Evolutionary conservation across 2,329 filamentous ascomycete genomes (phyloP).

Genomic region (Knufia fluminis): DNA sequence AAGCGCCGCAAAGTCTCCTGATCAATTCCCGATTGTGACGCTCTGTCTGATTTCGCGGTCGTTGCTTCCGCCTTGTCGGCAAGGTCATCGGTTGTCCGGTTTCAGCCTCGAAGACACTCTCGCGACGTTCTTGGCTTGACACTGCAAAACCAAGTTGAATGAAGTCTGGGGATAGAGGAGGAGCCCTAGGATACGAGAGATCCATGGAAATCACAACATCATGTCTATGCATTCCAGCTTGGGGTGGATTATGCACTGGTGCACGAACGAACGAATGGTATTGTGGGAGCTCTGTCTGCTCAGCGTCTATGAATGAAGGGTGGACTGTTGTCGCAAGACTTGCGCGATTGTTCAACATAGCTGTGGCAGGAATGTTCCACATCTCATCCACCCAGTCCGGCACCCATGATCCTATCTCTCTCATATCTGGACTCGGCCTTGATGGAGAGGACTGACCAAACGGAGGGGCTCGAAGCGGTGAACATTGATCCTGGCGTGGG

Average conservation of each 20-base stretch:
- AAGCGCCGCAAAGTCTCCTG: neutral
- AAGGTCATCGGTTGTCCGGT: neutral
- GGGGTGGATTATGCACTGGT: too few relatives aligned
- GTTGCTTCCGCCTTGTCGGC: neutral
- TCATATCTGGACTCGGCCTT: neutral
- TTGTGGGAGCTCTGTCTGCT: too few relatives aligned
- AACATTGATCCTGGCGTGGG: too few relatives aligned
- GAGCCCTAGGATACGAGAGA: too few relatives aligned
- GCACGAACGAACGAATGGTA: too few relatives aligned
- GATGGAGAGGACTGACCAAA: too few relatives aligned
- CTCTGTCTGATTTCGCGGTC: neutral
- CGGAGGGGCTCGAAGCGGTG: too few relatives aligned
- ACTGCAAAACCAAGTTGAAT: neutral
- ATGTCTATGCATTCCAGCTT: too few relatives aligned
- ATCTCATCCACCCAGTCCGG: neutral
- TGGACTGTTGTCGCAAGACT: neutral
- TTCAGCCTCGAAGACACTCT: neutral
- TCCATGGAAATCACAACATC: too few relatives aligned
- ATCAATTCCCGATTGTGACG: neutral
- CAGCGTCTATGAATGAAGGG: too few relatives aligned
- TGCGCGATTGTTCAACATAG: neutral
- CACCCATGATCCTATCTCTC: neutral
- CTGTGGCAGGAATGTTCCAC: neutral
- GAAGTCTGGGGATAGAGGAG: too few relatives aligned
- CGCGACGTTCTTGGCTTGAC: neutral